Percentiles rank a stretch among this genome's conserved stretches.
phyloP scores from a whole-genome alignment of 345 rosid genomes.

The Acer campestre region DNA sequence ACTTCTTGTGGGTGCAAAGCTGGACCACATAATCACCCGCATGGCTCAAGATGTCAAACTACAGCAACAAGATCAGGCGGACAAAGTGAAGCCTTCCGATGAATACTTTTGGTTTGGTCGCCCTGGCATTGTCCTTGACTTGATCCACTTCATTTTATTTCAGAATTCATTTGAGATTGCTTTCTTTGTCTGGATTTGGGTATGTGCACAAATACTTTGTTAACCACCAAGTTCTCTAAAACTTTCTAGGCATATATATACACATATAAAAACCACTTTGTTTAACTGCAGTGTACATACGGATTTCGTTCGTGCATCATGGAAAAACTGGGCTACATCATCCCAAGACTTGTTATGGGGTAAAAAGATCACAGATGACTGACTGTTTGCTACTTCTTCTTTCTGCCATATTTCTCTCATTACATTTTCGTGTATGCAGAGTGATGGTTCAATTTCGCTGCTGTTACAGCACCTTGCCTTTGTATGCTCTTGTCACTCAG shows the following conservation, averaged over 20 bases:
- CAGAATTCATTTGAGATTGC: constrained; percentile 87
- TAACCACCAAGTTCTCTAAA: not conserved
- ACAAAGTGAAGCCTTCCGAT: constrained; percentile 65
- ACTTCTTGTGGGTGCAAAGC: constrained; percentile 78
- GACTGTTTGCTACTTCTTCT: not conserved
- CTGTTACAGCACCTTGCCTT: constrained; percentile 83
- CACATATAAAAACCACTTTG: not conserved
- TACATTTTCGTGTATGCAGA: constrained; percentile 45
- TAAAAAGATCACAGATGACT: constrained; percentile 19
- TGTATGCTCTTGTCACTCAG: constrained; percentile 76
- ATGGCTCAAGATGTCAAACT: constrained; percentile 50
- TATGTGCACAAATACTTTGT: constrained; percentile 16
- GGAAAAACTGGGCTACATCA: constrained; percentile 62
- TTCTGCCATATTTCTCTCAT: not conserved
- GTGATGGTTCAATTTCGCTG: constrained; percentile 82
- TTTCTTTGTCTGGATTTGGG: constrained; percentile 90
- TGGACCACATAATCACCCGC: constrained; percentile 63
- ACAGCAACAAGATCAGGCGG: constrained; percentile 32
- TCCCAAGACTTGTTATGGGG: constrained; percentile 82
- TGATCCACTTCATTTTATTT: constrained; percentile 83
- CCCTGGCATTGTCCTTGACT: constrained; percentile 52
- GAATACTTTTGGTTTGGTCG: constrained; percentile 70
- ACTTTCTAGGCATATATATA: not conserved
- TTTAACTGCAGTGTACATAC: constrained; percentile 49
- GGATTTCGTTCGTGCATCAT: constrained; percentile 85